Evolutionary conservation across 2,329 filamentous ascomycete genomes (phyloP).

Genomic region (Diaporthe sp.): DNA sequence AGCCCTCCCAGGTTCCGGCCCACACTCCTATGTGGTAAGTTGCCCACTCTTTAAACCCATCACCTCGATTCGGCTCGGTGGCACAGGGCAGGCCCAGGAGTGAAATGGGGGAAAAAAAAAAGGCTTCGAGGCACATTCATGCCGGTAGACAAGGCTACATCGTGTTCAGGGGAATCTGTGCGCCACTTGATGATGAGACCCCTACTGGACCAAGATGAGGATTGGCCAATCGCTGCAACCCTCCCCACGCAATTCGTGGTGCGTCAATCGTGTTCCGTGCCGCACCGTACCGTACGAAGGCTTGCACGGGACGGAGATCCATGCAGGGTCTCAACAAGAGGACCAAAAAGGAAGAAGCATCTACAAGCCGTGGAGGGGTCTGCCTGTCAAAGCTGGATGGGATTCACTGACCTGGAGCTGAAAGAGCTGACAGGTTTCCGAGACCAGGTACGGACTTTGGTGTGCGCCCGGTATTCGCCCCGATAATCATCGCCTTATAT

Average conservation of each 20-base stretch:
- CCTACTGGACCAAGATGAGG: conserved; percentile 26
- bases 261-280: conserved; percentile 6
- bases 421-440: conserved; percentile 31
- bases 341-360: not conserved
- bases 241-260: conserved; percentile 9
- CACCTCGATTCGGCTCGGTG: not conserved
- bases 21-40: conserved; percentile 15
- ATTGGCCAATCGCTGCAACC: conserved; percentile 27
- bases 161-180: conserved; percentile 9
- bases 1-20: conserved; percentile 5
- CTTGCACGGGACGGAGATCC: conserved; percentile 4
- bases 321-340: conserved; percentile 1
- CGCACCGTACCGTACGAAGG: conserved; percentile 18
- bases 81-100: conserved; percentile 17
- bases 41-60: conserved; percentile 9
- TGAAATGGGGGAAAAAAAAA: not conserved
- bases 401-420: conserved; percentile 20
- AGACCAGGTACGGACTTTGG: conserved; percentile 23
- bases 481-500: conserved; percentile 13
- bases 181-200: conserved; percentile 2
- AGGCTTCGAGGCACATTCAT: conserved; percentile 2
- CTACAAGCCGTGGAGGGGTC: not conserved
- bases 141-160: conserved; percentile 15
- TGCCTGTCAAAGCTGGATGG: not conserved
- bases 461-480: not conserved